A percentile compares a stretch with the other conserved stretches of the same genome.
phyloP scores from a whole-genome alignment of 2,329 filamentous ascomycete species.

The Alternaria dauci region DNA sequence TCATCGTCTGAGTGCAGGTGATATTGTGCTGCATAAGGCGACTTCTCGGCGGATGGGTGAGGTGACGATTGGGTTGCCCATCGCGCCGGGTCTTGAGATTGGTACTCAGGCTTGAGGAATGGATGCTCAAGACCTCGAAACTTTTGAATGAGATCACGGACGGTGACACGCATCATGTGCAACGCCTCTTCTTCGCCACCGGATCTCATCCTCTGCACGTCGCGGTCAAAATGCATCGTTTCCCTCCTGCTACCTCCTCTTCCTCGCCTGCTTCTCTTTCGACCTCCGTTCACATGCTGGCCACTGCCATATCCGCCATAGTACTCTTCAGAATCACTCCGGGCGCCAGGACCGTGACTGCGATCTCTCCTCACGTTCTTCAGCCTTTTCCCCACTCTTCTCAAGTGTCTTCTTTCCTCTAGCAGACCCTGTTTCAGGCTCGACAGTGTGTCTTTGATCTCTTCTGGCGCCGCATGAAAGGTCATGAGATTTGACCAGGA shows the following conservation, averaged over 20 bases:
- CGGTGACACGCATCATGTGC: constrained; percentile 46
- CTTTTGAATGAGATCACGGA: constrained; percentile 48
- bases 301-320: constrained; percentile 18
- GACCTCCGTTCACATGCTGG: background rate
- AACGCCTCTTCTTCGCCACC: constrained; percentile 46
- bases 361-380: constrained; percentile 20
- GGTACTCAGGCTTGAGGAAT: constrained; percentile 49
- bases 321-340: constrained; percentile 17
- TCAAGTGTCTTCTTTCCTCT: constrained; percentile 52
- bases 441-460: constrained; percentile 53
- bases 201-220: constrained; percentile 34
- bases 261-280: constrained; percentile 1
- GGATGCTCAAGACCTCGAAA: constrained; percentile 51
- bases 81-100: constrained; percentile 22
- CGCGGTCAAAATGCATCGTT: constrained; percentile 28
- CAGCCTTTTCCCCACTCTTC: constrained; percentile 33
- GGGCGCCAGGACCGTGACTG: constrained; percentile 18
- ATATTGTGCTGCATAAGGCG: constrained; percentile 1
- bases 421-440: constrained; percentile 53
- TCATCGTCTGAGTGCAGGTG: constrained; percentile 27
- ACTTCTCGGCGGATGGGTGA: constrained; percentile 14
- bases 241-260: constrained; percentile 12
- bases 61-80: constrained; percentile 20
- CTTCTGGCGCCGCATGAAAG: constrained; percentile 45
- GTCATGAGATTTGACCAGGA: constrained; percentile 54